Base-by-base conservation (phyloP, 2,329 filamentous ascomycete genomes). In the Sphaerulina vaccinii region DNA sequence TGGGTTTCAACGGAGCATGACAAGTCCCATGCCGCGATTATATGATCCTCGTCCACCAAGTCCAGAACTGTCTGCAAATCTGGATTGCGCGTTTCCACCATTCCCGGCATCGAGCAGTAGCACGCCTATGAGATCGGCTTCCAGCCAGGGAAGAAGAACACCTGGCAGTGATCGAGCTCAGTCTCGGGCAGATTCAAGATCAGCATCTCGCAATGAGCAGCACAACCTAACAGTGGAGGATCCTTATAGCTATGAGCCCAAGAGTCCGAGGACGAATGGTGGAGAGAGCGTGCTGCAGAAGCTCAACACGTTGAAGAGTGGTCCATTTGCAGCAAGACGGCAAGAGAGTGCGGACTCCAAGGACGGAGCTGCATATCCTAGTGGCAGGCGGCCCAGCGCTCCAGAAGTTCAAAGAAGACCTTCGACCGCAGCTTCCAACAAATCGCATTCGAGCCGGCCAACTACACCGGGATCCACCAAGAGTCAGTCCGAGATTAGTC, bases 291-390 rank as follows among this genome's bases (percentile, higher is more conserved):
- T 86, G 24, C 63, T 85, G 60, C 74, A 79, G 54, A 79, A 79
- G 50, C 79, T 86, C 73, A 79, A 86, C 58, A 77, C 74, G 5
- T 81, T 86, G 59, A 76, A 79, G 2, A 80, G 83, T 0, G 83
- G 82, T 0, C 83, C 84, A 0, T 86, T 87, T 59, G 79, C 81
- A 56, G 48, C 49, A 22, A 49, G 47, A 37, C 50, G 59, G 27
- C 55, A 57, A 42, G 55, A 40, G 3, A 61, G 55, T 36, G 50
- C 49, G 16, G 54, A 59, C 16, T 49, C 42, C 32, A 52, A 50
- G 38, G 44, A 43, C 35, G 48, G 39, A 8, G 45, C 29, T 10
- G 33, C 43, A 22, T 23, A 23, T 43, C 18, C 41, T 5, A 54
- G 51, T 15, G 40, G 52, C 41, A 52, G 52, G 37, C 52, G 57